A percentile compares a stretch with the other conserved stretches of the same genome.
These are phyloP conservation scores for Quercus lobata DNA, from an alignment of 331 rosid genomes.

Conservation along the genomic window DNA sequence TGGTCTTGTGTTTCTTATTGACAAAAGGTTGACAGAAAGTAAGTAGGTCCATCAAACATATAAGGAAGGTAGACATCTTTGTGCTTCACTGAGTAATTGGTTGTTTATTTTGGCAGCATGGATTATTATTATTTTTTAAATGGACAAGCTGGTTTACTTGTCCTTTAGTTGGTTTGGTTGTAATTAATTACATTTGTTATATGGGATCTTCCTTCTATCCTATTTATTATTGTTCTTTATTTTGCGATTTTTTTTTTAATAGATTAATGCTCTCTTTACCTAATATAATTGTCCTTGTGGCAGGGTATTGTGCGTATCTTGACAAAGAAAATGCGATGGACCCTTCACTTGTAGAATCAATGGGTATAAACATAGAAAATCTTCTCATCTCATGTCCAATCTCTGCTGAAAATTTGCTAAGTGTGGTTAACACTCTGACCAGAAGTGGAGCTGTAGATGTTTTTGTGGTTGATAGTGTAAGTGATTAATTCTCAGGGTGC, in stretches of 20 bases:
- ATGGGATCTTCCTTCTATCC: neutral
- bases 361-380: conserved; percentile 66
- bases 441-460: conserved; percentile 82
- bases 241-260: neutral
- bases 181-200: too few relatives aligned
- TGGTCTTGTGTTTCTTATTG: too few relatives aligned
- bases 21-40: too few relatives aligned
- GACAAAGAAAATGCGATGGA: conserved; percentile 90
- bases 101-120: too few relatives aligned
- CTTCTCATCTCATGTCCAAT: conserved; percentile 74
- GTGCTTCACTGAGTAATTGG: too few relatives aligned
- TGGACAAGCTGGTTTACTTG: too few relatives aligned
- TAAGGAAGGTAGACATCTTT: too few relatives aligned
- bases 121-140: too few relatives aligned
- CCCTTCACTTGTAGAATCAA: conserved; percentile 70
- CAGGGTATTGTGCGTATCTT: conserved; percentile 88
- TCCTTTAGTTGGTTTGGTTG: too few relatives aligned
- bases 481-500: conserved; percentile 13
- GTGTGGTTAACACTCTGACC: conserved; percentile 70
- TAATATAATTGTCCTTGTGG: conserved; percentile 20
- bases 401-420: conserved; percentile 76
- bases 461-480: conserved; percentile 90
- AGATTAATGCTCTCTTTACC: neutral
- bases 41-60: too few relatives aligned
- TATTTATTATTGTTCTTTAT: neutral